These are phyloP conservation scores for Candida buenavistaensis DNA, from an alignment of 1,139 yeast genomes.

Conservation along the genomic window DNA sequence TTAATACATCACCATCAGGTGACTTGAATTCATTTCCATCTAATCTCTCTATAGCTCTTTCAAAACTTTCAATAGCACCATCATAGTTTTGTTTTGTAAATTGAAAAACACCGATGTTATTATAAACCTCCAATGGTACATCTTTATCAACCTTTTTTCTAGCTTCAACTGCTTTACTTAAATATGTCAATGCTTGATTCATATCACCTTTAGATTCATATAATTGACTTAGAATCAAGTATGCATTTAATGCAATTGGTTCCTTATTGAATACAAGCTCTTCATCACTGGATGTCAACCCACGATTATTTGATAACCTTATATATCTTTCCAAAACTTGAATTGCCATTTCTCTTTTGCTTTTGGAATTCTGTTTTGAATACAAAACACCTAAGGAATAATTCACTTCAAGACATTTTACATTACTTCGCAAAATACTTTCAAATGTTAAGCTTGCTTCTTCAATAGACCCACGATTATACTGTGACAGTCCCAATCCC, in stretches of 20 bases:
- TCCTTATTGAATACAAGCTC: conserved; percentile 47
- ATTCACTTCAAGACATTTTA: conserved; percentile 72
- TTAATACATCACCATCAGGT: conserved; percentile 26
- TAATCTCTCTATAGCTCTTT: conserved; percentile 42
- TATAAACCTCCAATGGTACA: conserved; percentile 69
- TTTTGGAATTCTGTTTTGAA: conserved; percentile 46
- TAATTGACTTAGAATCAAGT: conserved; percentile 63
- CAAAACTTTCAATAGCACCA: conserved; percentile 41
- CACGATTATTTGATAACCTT: conserved; percentile 54
- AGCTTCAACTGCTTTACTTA: conserved; percentile 58
- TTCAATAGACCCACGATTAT: conserved; percentile 68
- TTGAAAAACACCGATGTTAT: conserved; percentile 85
- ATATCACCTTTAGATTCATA: conserved; percentile 62
- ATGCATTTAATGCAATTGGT: conserved; percentile 68
- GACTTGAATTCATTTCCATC: conserved; percentile 20
- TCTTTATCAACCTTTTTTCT: conserved; percentile 43
- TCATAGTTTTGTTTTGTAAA: conserved; percentile 64
- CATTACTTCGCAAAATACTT: conserved; percentile 62
- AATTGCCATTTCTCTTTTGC: conserved; percentile 53
- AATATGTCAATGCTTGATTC: conserved; percentile 55
- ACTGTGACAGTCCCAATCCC: conserved; percentile 86
- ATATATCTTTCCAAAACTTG: conserved; percentile 72
- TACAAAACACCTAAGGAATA: conserved; percentile 77
- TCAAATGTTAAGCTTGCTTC: conserved; percentile 89
- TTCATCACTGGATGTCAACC: conserved; percentile 26